Evolutionary conservation across 768 basidiomycete species (phyloP).

Genomic region (Phylloporus scabripes): DNA sequence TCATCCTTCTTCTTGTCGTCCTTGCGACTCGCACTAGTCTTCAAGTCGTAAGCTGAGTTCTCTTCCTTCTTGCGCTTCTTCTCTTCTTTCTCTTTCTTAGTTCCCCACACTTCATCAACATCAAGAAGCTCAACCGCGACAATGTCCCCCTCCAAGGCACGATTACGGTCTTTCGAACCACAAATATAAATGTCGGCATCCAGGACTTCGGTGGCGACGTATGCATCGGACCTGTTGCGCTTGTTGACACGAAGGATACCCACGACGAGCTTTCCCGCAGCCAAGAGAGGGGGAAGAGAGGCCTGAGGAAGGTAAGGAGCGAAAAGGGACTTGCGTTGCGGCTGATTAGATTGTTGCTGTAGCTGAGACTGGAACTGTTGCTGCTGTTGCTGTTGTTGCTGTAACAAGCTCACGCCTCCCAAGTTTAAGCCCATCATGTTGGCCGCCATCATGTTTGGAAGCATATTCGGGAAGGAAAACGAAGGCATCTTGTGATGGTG

Average conservation of each 20-base stretch:
- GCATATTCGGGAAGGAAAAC: constrained; percentile 97
- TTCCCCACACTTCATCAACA: constrained; percentile 96
- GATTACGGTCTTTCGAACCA: constrained; percentile 97
- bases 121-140: constrained; percentile 97
- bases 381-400: constrained; percentile 76
- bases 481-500: constrained; percentile 97
- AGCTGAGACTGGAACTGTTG: constrained; percentile 89
- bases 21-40: constrained; percentile 68
- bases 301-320: constrained; percentile 98
- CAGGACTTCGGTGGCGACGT: constrained; percentile 95
- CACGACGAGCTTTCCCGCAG: constrained; percentile 95
- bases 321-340: constrained; percentile 96
- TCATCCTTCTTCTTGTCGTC: constrained; percentile 99
- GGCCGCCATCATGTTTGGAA: constrained; percentile 95
- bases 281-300: constrained; percentile 90
- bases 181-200: constrained; percentile 99
- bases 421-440: constrained; percentile 91
- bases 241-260: constrained; percentile 97
- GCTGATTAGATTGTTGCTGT: constrained; percentile 86
- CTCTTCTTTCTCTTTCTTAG: constrained; percentile 99
- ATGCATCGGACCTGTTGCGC: constrained; percentile 96
- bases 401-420: constrained; percentile 77
- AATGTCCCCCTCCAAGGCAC: constrained; percentile 96
- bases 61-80: constrained; percentile 99
- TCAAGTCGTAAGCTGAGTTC: constrained; percentile 90